phyloP scores from a whole-genome alignment of 2,329 filamentous ascomycete species.

The Aotearoamyces nothofagi region DNA sequence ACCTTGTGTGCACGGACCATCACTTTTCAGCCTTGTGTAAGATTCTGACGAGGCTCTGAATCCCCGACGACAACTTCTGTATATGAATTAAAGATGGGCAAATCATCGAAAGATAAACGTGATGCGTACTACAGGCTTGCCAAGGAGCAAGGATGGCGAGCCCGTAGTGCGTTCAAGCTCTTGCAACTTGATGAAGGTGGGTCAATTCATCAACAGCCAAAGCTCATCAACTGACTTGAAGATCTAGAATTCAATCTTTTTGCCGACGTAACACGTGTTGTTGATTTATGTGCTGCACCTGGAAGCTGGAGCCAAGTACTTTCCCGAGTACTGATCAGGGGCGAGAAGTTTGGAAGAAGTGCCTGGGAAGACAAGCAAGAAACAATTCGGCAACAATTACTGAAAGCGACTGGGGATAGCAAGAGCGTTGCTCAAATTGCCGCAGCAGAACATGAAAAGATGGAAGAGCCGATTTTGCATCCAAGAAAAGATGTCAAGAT shows the following conservation, averaged over 20 bases:
- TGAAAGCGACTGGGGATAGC: slow-evolving; percentile 20
- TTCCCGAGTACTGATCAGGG: slow-evolving; percentile 83
- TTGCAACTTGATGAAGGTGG: slow-evolving; percentile 77
- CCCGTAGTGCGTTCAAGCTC: slow-evolving; percentile 90
- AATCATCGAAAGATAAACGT: slow-evolving; percentile 96
- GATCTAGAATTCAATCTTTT: slow-evolving; percentile 95
- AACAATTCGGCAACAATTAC: slow-evolving; percentile 44
- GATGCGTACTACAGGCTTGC: slow-evolving; percentile 96
- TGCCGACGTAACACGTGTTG: slow-evolving; percentile 75
- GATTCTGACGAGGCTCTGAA: slow-evolving; percentile 1
- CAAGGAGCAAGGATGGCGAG: slow-evolving; percentile 97
- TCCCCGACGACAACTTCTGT: not conserved
- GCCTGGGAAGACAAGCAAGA: slow-evolving; percentile 80
- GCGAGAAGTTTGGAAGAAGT: slow-evolving; percentile 72
- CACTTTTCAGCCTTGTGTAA: slow-evolving; percentile 1
- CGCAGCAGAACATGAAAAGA: slow-evolving; percentile 17
- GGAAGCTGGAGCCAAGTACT: slow-evolving; percentile 97
- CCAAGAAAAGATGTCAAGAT: slow-evolving; percentile 71
- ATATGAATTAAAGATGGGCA: slow-evolving; percentile 49
- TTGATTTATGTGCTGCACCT: slow-evolving; percentile 89
- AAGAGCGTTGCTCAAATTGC: slow-evolving; percentile 4
- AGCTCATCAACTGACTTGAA: too few species aligned
- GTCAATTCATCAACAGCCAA: too few species aligned
- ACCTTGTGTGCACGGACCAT: slow-evolving; percentile 3
- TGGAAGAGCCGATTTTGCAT: slow-evolving; percentile 16